Conservation (phyloP, 1,284 basidiomycete genomes). For the Ceratorhiza oryzae-sativae region DNA sequence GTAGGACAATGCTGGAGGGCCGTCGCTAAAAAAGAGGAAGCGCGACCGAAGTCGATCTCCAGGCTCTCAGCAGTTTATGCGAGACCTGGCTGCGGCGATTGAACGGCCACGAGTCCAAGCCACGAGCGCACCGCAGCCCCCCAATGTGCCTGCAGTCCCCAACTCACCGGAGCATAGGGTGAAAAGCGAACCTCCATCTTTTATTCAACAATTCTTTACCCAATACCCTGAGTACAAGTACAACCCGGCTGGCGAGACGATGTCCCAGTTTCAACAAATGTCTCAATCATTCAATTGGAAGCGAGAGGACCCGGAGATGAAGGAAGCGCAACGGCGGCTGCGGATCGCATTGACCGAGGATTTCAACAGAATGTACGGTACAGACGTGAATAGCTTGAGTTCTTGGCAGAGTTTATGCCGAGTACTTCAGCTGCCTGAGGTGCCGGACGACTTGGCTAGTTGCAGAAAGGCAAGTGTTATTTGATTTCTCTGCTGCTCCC, state of each 20-base stretch:
- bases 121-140: background rate
- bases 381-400: background rate
- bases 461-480: background rate
- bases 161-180: background rate
- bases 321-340: background rate
- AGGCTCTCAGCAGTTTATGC: background rate
- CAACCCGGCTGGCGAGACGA: background rate
- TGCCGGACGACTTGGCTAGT: background rate
- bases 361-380: slow-evolving; percentile 9
- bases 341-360: slow-evolving; percentile 8
- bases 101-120: background rate
- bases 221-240: background rate
- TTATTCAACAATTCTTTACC: slow-evolving; percentile 3
- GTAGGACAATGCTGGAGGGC: background rate
- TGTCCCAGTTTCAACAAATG: slow-evolving; percentile 12
- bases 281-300: background rate
- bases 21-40: background rate
- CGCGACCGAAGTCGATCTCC: background rate
- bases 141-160: background rate
- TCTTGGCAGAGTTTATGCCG: slow-evolving; percentile 12
- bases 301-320: background rate
- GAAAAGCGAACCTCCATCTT: background rate
- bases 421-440: background rate
- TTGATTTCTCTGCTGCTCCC: background rate
- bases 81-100: background rate